Evolutionary conservation across 73 alveolate species (phyloP), one percentile per base, ranked within the genome.

Genomic region (Halteria grandinella): DNA sequence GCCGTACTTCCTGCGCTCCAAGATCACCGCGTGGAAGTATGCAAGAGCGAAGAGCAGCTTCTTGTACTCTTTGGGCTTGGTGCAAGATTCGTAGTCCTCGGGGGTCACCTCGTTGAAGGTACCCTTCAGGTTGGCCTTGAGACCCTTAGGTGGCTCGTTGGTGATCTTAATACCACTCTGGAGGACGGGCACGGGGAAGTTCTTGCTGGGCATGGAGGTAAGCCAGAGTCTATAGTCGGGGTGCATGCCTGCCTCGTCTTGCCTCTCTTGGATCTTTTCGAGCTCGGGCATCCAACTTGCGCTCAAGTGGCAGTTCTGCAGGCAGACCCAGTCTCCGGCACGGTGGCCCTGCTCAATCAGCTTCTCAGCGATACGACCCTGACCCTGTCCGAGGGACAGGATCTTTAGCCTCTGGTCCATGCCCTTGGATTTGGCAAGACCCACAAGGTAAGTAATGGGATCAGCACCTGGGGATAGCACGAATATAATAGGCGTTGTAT

Each of bases 101-200:
- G 84, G 89, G 20, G 84, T 83, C 24, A 93, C 83, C 74, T 92
- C 98, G 66, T 94, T 90, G 81, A 91, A 98, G 6, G 99, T 97
- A 41, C 99, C 94, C 85, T 91, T 93, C 55, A 98, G 69, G 72
- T 97, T 97, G 0, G 99, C 99, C 53, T 97, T 92, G 11, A 98
- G 95, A 32, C 99, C 99, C 89, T 98, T 98, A 10, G 99, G 99
- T 20, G 99, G 99, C 76, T 98, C 99, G 76, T 97, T 97, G 57
- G 99, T 97, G 64, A 96, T 55, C 94, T 96, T 96, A 78, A 94
- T 94, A 29, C 96, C 95, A 18, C 84, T 50, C 84, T 95, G 97
- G 54, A 97, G 83, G 21, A 97, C 99, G 0, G 99, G 99, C 10
- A 98, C 99, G 7, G 99, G 99, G 98, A 98, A 98, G 24, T 89